A percentile compares a stretch with the other conserved stretches of the same genome.
These are phyloP conservation scores for Suillus brevipes DNA, from an alignment of 768 basidiomycete genomes.

Conservation along the genomic window DNA sequence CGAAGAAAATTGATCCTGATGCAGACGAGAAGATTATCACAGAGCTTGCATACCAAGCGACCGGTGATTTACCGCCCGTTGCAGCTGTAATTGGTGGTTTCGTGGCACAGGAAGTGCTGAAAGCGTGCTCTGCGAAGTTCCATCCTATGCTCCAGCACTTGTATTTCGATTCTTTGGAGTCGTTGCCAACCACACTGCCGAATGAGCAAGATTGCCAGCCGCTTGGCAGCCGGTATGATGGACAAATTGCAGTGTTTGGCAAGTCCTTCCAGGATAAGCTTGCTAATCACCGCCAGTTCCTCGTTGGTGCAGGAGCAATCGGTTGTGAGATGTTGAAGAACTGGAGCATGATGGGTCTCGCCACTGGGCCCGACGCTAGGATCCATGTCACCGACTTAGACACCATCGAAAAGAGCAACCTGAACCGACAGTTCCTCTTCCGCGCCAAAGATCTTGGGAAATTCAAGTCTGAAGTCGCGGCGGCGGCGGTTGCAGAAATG, in stretches of 20 bases:
- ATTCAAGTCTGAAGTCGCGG: constrained; percentile 96
- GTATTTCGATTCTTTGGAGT: constrained; percentile 98
- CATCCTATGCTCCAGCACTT: constrained; percentile 93
- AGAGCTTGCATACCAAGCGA: constrained; percentile 88
- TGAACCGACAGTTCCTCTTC: constrained; percentile 98
- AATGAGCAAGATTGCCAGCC: constrained; percentile 85
- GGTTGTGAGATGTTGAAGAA: constrained; percentile 99
- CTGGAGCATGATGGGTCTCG: constrained; percentile 99
- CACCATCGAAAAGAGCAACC: constrained; percentile 98
- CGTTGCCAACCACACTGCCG: constrained; percentile 74
- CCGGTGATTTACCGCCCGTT: constrained; percentile 86
- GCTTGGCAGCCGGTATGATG: constrained; percentile 82
- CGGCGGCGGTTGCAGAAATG: constrained; percentile 90
- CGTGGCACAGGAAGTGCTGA: constrained; percentile 96
- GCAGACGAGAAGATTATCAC: constrained; percentile 79
- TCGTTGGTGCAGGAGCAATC: constrained; percentile 98
- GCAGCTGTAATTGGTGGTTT: constrained; percentile 96
- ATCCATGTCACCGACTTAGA: constrained; percentile 97
- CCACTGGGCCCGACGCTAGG: constrained; percentile 69
- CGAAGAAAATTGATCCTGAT: constrained; percentile 75
- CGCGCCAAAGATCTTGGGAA: constrained; percentile 93
- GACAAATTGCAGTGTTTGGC: constrained; percentile 95
- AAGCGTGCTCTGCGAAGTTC: constrained; percentile 97
- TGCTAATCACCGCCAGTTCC: constrained; percentile 86
- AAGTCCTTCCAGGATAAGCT: constrained; percentile 91